These are phyloP conservation scores for Neopestalotiopsis rosae DNA, from an alignment of 2,329 filamentous ascomycete genomes.

Conservation along the genomic window DNA sequence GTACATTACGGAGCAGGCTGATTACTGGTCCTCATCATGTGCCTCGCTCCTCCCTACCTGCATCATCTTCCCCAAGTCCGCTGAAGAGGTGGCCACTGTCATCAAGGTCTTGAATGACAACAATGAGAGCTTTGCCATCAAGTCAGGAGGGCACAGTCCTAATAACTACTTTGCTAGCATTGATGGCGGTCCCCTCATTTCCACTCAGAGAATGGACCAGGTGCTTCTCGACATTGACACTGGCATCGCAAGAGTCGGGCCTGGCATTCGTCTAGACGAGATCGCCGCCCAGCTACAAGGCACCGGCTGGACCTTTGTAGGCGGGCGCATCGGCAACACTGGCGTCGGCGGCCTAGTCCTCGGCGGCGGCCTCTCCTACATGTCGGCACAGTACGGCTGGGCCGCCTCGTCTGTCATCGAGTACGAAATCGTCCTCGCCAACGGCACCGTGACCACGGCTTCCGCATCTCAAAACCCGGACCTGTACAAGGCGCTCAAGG, in stretches of 20 bases:
- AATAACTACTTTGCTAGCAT: slow-evolving; percentile 59
- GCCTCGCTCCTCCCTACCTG: slow-evolving; percentile 49
- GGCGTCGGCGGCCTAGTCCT: slow-evolving; percentile 55
- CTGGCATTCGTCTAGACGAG: slow-evolving; percentile 49
- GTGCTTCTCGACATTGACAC: slow-evolving; percentile 44
- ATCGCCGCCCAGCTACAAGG: slow-evolving; percentile 46
- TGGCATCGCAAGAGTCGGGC: slow-evolving; percentile 47
- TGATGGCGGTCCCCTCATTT: slow-evolving; percentile 53
- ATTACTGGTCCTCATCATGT: slow-evolving; percentile 54
- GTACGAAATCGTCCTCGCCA: slow-evolving; percentile 58
- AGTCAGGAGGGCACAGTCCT: slow-evolving; percentile 63
- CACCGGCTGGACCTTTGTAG: slow-evolving; percentile 49
- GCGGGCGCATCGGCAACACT: slow-evolving; percentile 49
- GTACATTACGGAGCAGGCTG: slow-evolving; percentile 44
- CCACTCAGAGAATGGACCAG: slow-evolving; percentile 48
- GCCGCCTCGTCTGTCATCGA: slow-evolving; percentile 54
- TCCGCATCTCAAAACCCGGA: slow-evolving; percentile 48
- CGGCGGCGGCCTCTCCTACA: slow-evolving; percentile 59
- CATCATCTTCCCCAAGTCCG: slow-evolving; percentile 53
- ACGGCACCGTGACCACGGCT: slow-evolving; percentile 53
- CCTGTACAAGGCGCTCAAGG: slow-evolving; percentile 58
- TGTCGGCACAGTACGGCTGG: slow-evolving; percentile 57
- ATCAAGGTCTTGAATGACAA: slow-evolving; percentile 53
- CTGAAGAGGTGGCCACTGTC: slow-evolving; percentile 56
- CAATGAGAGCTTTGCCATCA: slow-evolving; percentile 56